Evolutionary conservation across 495 filamentous ascomycete species (phyloP).

Genomic region (Oidiodendron maius): DNA sequence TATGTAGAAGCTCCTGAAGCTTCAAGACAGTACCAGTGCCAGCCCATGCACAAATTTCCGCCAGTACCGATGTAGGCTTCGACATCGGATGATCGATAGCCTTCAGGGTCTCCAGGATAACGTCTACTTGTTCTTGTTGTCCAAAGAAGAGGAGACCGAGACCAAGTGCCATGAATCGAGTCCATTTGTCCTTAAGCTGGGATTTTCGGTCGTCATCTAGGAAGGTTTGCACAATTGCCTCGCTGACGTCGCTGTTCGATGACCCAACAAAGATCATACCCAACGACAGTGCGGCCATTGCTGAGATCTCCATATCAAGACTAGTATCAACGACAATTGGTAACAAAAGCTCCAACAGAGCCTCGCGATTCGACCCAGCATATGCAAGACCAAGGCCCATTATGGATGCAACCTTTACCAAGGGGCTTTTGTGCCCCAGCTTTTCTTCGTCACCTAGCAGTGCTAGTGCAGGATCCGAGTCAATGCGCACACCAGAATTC

Average conservation of each 20-base stretch:
- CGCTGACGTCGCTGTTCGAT: conserved; percentile 78
- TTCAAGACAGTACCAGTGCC: conserved; percentile 95
- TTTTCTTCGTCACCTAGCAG: conserved; percentile 74
- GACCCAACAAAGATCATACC: conserved; percentile 92
- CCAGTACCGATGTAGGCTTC: conserved; percentile 81
- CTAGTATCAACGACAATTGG: conserved; percentile 80
- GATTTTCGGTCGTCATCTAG: conserved; percentile 83
- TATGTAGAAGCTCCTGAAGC: conserved; percentile 90
- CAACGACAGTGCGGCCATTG: conserved; percentile 89
- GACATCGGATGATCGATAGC: conserved; percentile 93
- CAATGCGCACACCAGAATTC: conserved; percentile 82
- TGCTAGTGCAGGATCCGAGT: conserved; percentile 82
- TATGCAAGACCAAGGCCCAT: conserved; percentile 95
- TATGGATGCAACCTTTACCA: conserved; percentile 73
- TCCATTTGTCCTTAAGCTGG: conserved; percentile 96
- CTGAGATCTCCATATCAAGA: conserved; percentile 88
- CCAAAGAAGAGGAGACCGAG: conserved; percentile 93
- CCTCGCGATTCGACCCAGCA: conserved; percentile 85
- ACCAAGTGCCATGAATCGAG: conserved; percentile 90
- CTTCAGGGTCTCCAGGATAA: conserved; percentile 89
- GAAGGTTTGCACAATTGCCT: conserved; percentile 83
- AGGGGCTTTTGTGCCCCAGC: conserved; percentile 66
- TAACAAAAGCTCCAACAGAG: conserved; percentile 70
- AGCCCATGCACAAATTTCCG: conserved; percentile 95
- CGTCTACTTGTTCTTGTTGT: conserved; percentile 94